phyloP scores from a whole-genome alignment of 2,329 filamentous ascomycete genomes.

The Fusarium gaditjirri region DNA sequence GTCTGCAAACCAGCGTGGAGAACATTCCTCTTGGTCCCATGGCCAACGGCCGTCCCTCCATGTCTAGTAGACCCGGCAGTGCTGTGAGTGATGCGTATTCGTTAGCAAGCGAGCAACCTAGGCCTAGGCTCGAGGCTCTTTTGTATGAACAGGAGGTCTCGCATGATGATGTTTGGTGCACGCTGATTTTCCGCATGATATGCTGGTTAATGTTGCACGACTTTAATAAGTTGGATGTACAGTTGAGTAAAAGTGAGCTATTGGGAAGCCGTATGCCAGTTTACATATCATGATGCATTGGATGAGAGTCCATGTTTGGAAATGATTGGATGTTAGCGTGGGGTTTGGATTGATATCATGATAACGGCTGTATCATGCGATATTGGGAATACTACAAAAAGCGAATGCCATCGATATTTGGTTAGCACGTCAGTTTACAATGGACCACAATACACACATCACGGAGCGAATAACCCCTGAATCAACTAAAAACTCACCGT shows the following conservation, averaged over 20 bases:
- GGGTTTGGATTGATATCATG: constrained; percentile 17
- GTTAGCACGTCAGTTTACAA: not conserved
- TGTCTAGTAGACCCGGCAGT: constrained; percentile 23
- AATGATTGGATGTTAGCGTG: not conserved
- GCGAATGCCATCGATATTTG: not conserved
- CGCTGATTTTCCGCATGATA: constrained; percentile 66
- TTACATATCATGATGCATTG: constrained; percentile 55
- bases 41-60: constrained; percentile 11
- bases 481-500: not conserved
- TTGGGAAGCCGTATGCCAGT: constrained; percentile 66
- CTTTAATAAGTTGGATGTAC: constrained; percentile 64
- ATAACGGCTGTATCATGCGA: constrained; percentile 11
- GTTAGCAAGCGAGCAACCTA: constrained; percentile 5
- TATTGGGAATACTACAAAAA: not conserved
- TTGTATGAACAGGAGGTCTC: constrained; percentile 42
- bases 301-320: not conserved
- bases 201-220: constrained; percentile 69
- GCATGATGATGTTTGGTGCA: constrained; percentile 63
- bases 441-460: not conserved
- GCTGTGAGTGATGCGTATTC: constrained; percentile 27
- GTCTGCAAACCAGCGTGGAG: constrained; percentile 17
- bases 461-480: not conserved
- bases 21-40: constrained; percentile 16
- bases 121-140: constrained; percentile 6
- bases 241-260: constrained; percentile 64